A percentile compares a stretch with the other conserved stretches of the same genome.
Evolutionary conservation across 345 rosid species (phyloP).

Genomic region (Cochlearia excelsa): DNA sequence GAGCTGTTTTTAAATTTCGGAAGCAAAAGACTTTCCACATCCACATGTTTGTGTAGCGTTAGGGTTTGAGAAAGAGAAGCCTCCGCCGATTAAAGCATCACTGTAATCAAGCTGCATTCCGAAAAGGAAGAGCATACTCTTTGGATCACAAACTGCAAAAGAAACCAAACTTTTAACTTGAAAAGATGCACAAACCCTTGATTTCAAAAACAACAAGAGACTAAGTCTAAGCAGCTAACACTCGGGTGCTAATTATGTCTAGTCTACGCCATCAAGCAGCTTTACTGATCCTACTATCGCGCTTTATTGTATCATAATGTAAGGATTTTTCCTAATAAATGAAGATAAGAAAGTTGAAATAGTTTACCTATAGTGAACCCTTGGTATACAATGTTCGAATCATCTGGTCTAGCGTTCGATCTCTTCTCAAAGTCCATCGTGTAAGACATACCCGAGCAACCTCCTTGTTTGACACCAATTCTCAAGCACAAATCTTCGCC

Average conservation of each 20-base stretch:
- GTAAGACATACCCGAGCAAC: slow-evolving; percentile 97
- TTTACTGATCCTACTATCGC: not conserved
- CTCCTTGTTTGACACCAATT: slow-evolving; percentile 90
- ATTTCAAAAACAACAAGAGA: slow-evolving; percentile 26
- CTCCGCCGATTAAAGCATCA: slow-evolving; percentile 95
- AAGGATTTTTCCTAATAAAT: slow-evolving; percentile 1
- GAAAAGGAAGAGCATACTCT: slow-evolving; percentile 87
- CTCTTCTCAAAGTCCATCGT: slow-evolving; percentile 85
- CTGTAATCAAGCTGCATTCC: slow-evolving; percentile 97
- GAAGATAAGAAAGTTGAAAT: not conserved
- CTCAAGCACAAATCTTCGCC: slow-evolving; percentile 78
- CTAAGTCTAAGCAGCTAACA: no score
- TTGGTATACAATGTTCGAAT: slow-evolving; percentile 64
- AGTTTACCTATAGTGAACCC: slow-evolving; percentile 77
- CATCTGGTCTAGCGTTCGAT: slow-evolving; percentile 66
- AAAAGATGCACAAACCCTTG: no score
- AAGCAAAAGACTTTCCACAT: slow-evolving; percentile 71
- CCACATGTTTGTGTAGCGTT: slow-evolving; percentile 89
- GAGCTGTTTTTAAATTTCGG: slow-evolving; percentile 46
- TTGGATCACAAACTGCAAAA: slow-evolving; percentile 93
- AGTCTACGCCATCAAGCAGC: slow-evolving; percentile 7
- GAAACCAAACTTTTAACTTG: not conserved
- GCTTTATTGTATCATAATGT: not conserved
- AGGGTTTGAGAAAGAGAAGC: slow-evolving; percentile 91
- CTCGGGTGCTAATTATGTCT: not conserved